Conservation (phyloP, 345 rosid genomes). For the Durio zibethinus region DNA sequence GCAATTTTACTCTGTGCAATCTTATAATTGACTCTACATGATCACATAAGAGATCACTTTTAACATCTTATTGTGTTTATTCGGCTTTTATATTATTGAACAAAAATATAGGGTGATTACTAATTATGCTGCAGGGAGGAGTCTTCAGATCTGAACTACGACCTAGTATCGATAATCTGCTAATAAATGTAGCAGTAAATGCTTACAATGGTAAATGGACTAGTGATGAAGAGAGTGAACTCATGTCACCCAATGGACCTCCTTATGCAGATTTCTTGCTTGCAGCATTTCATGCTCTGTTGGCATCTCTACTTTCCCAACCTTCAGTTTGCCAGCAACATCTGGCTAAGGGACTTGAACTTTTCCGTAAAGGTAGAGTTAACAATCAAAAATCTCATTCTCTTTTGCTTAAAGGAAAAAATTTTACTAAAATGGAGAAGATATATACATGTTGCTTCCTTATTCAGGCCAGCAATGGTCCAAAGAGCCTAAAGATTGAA, state of each 20-base stretch:
- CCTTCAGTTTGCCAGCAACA: not conserved
- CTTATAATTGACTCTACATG: not conserved
- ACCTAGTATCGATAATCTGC: not conserved
- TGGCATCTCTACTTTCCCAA: conserved; percentile 18
- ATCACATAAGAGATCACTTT: too few relatives aligned
- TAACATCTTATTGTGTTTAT: too few relatives aligned
- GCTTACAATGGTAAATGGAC: conserved; percentile 10
- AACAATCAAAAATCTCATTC: too few relatives aligned
- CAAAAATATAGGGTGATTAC: not conserved
- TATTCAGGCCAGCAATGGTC: too few relatives aligned
- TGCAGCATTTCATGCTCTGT: conserved; percentile 2
- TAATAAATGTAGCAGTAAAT: not conserved
- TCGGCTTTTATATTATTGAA: not conserved
- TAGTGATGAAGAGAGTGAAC: not conserved
- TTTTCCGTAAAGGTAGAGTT: too few relatives aligned
- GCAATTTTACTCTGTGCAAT: not conserved
- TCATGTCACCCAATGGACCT: not conserved
- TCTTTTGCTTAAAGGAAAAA: too few relatives aligned
- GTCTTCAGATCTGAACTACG: not conserved
- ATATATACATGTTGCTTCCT: too few relatives aligned
- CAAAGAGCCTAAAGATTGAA: too few relatives aligned
- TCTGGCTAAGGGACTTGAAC: not conserved
- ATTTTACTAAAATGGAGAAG: too few relatives aligned
- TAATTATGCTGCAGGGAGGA: not conserved
- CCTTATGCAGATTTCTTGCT: not conserved